These are phyloP conservation scores for Linaria vulgaris DNA, from an alignment of 257 asterid species.

Conservation along the genomic window DNA sequence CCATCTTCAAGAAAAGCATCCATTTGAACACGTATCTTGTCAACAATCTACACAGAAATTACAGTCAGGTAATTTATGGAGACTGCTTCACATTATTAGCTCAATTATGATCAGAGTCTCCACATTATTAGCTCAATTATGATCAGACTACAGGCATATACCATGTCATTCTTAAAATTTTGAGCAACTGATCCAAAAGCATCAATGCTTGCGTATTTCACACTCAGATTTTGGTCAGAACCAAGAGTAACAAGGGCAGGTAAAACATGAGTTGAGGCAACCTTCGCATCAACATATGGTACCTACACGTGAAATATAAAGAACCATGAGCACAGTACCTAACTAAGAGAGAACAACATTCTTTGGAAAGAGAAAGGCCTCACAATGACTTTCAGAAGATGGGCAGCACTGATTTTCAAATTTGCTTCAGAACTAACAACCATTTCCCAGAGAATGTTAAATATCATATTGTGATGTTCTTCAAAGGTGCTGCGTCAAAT, in stretches of 20 bases:
- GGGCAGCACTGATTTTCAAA: slow-evolving; percentile 78
- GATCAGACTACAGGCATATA: slow-evolving; percentile 28
- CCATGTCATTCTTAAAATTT: slow-evolving; percentile 85
- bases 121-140: slow-evolving; percentile 20
- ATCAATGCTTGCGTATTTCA: slow-evolving; percentile 88
- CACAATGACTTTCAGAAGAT: slow-evolving; percentile 86
- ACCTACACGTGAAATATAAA: slow-evolving; percentile 48
- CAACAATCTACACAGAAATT: slow-evolving; percentile 64
- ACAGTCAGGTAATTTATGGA: slow-evolving; percentile 29
- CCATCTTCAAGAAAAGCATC: slow-evolving; percentile 99
- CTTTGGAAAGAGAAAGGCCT: slow-evolving; percentile 33
- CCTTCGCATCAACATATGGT: slow-evolving; percentile 81
- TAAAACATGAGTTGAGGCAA: slow-evolving; percentile 80
- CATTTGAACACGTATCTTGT: slow-evolving; percentile 97
- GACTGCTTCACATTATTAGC: slow-evolving; percentile 22
- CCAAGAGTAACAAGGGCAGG: slow-evolving; percentile 99
- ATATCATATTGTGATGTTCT: slow-evolving; percentile 74
- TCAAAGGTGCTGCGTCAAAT: slow-evolving; percentile 69
- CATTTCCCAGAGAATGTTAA: slow-evolving; percentile 96
- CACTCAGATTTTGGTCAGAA: slow-evolving; percentile 91
- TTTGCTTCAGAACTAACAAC: slow-evolving; percentile 68
- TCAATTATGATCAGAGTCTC: slow-evolving; percentile 22
- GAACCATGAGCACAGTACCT: slow-evolving; percentile 11
- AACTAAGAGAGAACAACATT: slow-evolving; percentile 16
- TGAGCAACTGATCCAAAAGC: slow-evolving; percentile 98